Evolutionary conservation across 768 basidiomycete genomes (phyloP), one percentile per base, ranked within the genome.

Genomic region (Termitomyces sp.): DNA sequence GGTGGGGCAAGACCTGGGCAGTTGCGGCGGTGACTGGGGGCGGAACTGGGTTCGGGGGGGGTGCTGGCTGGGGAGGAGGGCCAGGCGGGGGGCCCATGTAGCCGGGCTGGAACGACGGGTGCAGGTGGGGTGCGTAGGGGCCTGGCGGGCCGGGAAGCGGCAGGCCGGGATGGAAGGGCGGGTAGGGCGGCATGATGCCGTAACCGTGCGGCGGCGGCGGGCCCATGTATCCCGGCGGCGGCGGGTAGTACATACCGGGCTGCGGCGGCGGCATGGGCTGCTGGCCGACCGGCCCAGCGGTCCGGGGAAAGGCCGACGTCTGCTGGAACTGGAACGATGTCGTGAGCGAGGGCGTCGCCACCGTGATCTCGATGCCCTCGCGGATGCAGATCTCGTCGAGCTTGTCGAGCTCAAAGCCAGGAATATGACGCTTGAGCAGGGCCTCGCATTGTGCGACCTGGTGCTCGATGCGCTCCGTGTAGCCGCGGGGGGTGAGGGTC

Each of bases 401-500:
- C 60, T 77, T 79, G 1, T 81, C 79, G 52, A 90, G 74, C 43
- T 77, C 76, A 67, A 91, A 93, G 58, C 78, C 82, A 0, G 86
- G 84, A 53, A 85, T 76, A 63, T 82, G 83, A 21, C 82, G 83
- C 71, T 89, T 89, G 64, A 94, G 82, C 44, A 94, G 83, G 17
- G 85, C 85, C 59, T 85, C 83, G 65, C 90, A 92, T 60, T 90
- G 88, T 0, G 80, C 76, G 48, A 94, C 80, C 74, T 90, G 86
- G 61, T 83, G 81, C 74, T 94, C 91, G 68, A 94, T 72, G 59
- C 79, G 86, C 67, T 92, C 91, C 0, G 89, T 87, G 70, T 93
- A 86, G 35, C 91, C 91, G 40, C 91, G 79, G 2, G 88, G 88
- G 49, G 90, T 92, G 64, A 94, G 81, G 1, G 88, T 91, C 79